phyloP scores from a whole-genome alignment of 2,329 filamentous ascomycete species.

The Venturia nashicola region DNA sequence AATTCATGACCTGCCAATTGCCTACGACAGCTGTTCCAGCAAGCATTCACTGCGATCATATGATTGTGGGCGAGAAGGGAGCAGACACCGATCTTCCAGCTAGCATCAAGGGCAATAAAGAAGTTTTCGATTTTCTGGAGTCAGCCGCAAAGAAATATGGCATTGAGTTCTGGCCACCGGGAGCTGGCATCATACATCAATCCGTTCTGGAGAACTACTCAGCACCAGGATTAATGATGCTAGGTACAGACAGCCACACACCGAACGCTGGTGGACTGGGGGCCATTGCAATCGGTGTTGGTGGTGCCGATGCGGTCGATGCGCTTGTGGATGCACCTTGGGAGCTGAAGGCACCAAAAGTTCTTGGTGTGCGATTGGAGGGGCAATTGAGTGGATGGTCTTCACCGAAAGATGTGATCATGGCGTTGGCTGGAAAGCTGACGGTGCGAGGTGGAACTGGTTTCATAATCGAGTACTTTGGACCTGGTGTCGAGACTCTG shows the following conservation, averaged over 20 bases:
- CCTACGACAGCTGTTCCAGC: constrained; percentile 84
- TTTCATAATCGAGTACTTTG: constrained; percentile 88
- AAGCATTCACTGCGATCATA: constrained; percentile 96
- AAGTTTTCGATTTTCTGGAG: constrained; percentile 96
- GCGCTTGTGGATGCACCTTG: constrained; percentile 91
- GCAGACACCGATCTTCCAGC: constrained; percentile 74
- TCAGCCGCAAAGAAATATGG: constrained; percentile 83
- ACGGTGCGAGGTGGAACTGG: constrained; percentile 88
- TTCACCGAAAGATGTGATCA: constrained; percentile 88
- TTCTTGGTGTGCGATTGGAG: constrained; percentile 73
- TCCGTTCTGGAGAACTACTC: constrained; percentile 97
- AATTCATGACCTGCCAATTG: constrained; percentile 96
- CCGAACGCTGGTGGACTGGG: constrained; percentile 93
- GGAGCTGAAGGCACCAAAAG: constrained; percentile 90
- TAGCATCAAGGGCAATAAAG: constrained; percentile 83
- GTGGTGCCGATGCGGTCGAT: constrained; percentile 93
- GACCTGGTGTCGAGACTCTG: constrained; percentile 76
- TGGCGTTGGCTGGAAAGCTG: constrained; percentile 75
- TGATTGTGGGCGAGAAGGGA: constrained; percentile 91
- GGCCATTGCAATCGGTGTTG: constrained; percentile 91
- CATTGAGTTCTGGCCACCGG: constrained; percentile 91
- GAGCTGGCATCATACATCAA: constrained; percentile 93
- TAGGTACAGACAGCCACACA: constrained; percentile 94
- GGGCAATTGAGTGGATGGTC: constrained; percentile 84
- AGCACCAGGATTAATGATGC: constrained; percentile 95